Conservation (phyloP, 179 eudicot genomes). For the Spergularia azorica region DNA sequence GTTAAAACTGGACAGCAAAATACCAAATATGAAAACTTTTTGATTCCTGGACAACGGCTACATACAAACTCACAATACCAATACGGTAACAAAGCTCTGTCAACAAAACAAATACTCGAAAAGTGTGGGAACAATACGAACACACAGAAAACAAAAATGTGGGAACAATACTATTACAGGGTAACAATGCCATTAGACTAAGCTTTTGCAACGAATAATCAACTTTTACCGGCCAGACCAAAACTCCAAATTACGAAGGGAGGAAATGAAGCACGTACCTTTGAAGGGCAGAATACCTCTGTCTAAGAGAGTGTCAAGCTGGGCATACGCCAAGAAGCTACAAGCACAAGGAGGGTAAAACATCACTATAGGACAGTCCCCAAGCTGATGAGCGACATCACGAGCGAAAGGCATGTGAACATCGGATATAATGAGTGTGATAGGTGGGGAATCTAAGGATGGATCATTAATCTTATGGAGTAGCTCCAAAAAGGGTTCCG, state of each 20-base stretch:
- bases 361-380: slow-evolving; percentile 13
- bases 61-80: too few relatives aligned
- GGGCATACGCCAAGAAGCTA: slow-evolving; percentile 15
- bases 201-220: too few relatives aligned
- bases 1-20: too few relatives aligned
- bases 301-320: slow-evolving; percentile 13
- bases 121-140: too few relatives aligned
- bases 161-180: too few relatives aligned
- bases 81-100: too few relatives aligned
- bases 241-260: background rate
- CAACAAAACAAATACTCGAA: too few relatives aligned
- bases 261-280: slow-evolving; percentile 1
- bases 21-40: too few relatives aligned
- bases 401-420: slow-evolving; percentile 20
- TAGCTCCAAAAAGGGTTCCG: slow-evolving; percentile 2
- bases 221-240: too few relatives aligned
- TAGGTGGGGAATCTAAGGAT: slow-evolving; percentile 5
- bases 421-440: slow-evolving; percentile 9
- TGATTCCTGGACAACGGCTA: too few relatives aligned
- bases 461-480: slow-evolving; percentile 12
- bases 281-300: slow-evolving; percentile 9
- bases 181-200: too few relatives aligned
- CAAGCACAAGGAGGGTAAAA: slow-evolving; percentile 18
- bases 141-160: too few relatives aligned
- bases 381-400: slow-evolving; percentile 8